These are phyloP conservation scores for Priceomyces fermenticarens DNA, from an alignment of 805 yeast species.

Conservation along the genomic window DNA sequence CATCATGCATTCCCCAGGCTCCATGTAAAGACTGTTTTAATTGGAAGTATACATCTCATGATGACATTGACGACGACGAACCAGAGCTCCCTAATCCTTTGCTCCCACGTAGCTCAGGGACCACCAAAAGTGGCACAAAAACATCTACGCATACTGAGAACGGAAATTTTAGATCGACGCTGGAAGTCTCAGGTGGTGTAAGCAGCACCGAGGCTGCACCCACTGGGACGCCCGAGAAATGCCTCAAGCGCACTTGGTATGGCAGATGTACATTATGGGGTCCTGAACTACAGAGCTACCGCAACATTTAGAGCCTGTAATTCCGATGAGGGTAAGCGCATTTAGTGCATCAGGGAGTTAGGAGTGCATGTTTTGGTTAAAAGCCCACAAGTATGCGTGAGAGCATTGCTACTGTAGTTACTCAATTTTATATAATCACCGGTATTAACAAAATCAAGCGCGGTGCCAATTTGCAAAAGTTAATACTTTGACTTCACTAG, in stretches of 20 bases:
- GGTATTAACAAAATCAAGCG: too few relatives aligned
- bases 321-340: too few relatives aligned
- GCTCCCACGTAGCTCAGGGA: conserved; percentile 14
- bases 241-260: conserved; percentile 62
- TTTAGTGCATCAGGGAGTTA: too few relatives aligned
- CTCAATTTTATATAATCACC: too few relatives aligned
- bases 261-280: conserved; percentile 59
- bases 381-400: too few relatives aligned
- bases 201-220: not conserved
- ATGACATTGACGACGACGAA: conserved; percentile 33
- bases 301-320: not conserved
- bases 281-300: conserved; percentile 12
- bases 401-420: too few relatives aligned
- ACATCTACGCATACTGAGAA: conserved; percentile 1
- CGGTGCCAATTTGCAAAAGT: too few relatives aligned
- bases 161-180: not conserved
- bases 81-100: conserved; percentile 39
- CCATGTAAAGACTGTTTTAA: conserved; percentile 89
- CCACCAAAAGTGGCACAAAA: not conserved
- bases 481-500: too few relatives aligned
- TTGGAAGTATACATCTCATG: conserved; percentile 71
- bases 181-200: too few relatives aligned
- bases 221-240: conserved; percentile 26
- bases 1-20: conserved; percentile 69
- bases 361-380: too few relatives aligned